phyloP scores from a whole-genome alignment of 2,329 filamentous ascomycete species.

The Pseudocercospora musae region DNA sequence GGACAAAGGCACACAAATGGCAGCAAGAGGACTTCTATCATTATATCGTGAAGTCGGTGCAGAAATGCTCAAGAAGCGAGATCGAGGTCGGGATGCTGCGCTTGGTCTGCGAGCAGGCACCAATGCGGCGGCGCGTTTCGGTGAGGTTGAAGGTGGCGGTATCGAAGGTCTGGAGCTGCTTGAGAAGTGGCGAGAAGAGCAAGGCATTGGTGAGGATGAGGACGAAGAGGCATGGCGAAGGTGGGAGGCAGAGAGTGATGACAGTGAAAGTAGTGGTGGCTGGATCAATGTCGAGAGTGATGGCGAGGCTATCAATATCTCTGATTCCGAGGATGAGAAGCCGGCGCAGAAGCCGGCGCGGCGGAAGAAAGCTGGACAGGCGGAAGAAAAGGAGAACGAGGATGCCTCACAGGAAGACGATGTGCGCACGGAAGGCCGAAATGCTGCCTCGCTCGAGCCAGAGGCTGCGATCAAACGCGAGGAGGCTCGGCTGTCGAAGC shows the following conservation, averaged over 20 bases:
- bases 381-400: slow-evolving; percentile 11
- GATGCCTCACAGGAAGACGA: slow-evolving; percentile 21
- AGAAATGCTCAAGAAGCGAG: slow-evolving; percentile 81
- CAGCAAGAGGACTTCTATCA: slow-evolving; percentile 83
- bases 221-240: slow-evolving; percentile 55
- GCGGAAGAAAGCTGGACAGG: slow-evolving; percentile 37
- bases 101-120: slow-evolving; percentile 75
- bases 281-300: slow-evolving; percentile 92
- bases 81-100: slow-evolving; percentile 85
- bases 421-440: slow-evolving; percentile 26
- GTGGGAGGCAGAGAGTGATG: slow-evolving; percentile 61
- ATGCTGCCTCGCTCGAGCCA: slow-evolving; percentile 32
- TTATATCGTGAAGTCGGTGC: slow-evolving; percentile 89
- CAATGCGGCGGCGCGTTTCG: slow-evolving; percentile 74
- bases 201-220: slow-evolving; percentile 63
- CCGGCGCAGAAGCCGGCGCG: slow-evolving; percentile 52
- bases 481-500: slow-evolving; percentile 53
- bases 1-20: slow-evolving; percentile 99
- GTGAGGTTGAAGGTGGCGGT: slow-evolving; percentile 73
- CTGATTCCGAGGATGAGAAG: slow-evolving; percentile 67
- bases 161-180: slow-evolving; percentile 92
- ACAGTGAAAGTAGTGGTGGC: slow-evolving; percentile 72
- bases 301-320: slow-evolving; percentile 69
- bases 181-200: slow-evolving; percentile 90
- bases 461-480: slow-evolving; percentile 31